Evolutionary conservation across 352 stramenopile genomes (phyloP).

Genomic region (Aphanomyces euteiches): DNA sequence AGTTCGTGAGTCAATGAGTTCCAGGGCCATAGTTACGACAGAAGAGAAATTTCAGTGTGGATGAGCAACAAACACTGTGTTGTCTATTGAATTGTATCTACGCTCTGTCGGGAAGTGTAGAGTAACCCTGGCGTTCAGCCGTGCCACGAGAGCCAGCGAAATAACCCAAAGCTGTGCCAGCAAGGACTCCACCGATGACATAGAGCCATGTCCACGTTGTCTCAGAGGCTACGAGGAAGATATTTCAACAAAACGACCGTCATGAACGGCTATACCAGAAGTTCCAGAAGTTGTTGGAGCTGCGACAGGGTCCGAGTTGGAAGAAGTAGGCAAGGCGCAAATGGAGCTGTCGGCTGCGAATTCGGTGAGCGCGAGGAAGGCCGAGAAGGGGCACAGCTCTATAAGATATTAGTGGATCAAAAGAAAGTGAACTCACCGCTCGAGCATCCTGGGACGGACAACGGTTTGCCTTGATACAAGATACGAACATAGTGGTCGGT

Average conservation of each 20-base stretch:
- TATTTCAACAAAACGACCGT: neutral
- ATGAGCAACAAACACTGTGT: too few species aligned
- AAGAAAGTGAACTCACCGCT: neutral
- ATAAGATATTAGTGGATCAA: neutral
- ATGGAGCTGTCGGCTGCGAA: conserved; percentile 19
- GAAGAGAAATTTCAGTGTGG: too few species aligned
- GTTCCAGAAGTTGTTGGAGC: neutral
- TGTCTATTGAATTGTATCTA: neutral
- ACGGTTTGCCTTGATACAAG: conserved; percentile 28
- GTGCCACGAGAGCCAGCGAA: neutral
- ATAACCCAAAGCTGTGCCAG: conserved; percentile 13
- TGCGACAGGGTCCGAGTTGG: neutral
- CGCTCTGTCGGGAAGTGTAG: neutral
- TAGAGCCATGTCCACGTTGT: conserved; percentile 4
- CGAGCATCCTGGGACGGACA: conserved; percentile 8
- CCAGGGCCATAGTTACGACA: too few species aligned
- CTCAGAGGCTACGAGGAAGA: conserved; percentile 1
- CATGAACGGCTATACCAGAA: neutral
- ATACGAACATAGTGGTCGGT: conserved; percentile 21
- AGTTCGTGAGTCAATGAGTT: too few species aligned
- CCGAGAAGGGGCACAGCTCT: conserved; percentile 20
- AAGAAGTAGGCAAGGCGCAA: neutral
- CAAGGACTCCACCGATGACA: conserved; percentile 6
- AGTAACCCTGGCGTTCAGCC: neutral
- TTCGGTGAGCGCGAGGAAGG: conserved; percentile 13